Conservation (phyloP, 1,284 basidiomycete genomes). For the Ganoderma lingzhi region DNA sequence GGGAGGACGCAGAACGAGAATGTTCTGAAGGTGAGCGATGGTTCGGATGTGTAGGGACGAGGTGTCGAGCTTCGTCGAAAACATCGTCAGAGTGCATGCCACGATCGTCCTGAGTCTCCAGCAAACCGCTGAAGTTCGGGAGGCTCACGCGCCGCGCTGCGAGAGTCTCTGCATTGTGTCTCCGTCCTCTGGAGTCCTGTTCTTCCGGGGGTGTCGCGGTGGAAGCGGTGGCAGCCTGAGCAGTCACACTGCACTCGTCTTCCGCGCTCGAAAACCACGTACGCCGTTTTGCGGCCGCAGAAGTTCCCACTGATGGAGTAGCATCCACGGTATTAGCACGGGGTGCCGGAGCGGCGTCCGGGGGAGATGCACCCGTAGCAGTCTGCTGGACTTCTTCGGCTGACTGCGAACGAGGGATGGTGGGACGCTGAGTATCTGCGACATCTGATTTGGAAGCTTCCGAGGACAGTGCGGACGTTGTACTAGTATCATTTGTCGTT, state of each 20-base stretch:
- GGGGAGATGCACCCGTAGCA: conserved; percentile 15
- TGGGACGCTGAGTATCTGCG: conserved; percentile 34
- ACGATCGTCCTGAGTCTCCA: conserved; percentile 10
- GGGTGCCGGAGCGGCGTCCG: conserved; percentile 23
- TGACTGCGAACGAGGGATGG: conserved; percentile 41
- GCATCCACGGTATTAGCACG: conserved; percentile 33
- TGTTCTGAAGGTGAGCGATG: conserved; percentile 39
- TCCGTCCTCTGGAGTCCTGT: conserved; percentile 23
- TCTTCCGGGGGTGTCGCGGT: conserved; percentile 24
- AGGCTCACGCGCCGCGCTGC: conserved; percentile 22
- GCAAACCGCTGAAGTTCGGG: conserved; percentile 10
- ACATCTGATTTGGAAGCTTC: conserved; percentile 32
- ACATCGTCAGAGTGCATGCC: conserved; percentile 1
- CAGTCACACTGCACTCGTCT: conserved; percentile 37
- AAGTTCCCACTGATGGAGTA: conserved; percentile 21
- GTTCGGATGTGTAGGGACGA: conserved; percentile 23
- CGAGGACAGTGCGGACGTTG: conserved; percentile 31
- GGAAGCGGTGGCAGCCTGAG: conserved; percentile 17
- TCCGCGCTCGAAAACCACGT: conserved; percentile 48
- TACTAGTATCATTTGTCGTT: conserved; percentile 31
- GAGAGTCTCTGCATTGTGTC: conserved; percentile 12
- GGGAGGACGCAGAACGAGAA: conserved; percentile 37
- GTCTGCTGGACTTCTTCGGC: conserved; percentile 39
- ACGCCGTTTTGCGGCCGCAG: conserved; percentile 39
- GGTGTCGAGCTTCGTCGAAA: conserved; percentile 16